A percentile compares a stretch with the other conserved stretches of the same genome.
Conservation (phyloP, 768 basidiomycete species). For the Pisolithus sp. region DNA sequence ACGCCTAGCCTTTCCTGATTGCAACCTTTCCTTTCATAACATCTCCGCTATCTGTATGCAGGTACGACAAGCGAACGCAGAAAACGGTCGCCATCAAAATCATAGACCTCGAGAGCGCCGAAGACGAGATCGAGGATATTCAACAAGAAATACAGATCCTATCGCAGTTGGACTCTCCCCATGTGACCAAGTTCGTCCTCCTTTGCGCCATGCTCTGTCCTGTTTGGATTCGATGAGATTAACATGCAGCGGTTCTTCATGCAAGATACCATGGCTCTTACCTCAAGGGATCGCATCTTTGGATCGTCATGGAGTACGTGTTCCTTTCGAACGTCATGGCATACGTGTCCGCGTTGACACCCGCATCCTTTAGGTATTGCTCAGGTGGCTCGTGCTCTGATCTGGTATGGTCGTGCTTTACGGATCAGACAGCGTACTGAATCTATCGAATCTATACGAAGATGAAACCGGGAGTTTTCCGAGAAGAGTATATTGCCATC, state of each 20-base stretch:
- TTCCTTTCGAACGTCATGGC: background rate
- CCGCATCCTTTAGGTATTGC: constrained; percentile 63
- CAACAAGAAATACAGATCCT: constrained; percentile 99
- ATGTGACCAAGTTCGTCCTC: constrained; percentile 82
- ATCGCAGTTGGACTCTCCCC: constrained; percentile 90
- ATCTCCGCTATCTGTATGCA: constrained; percentile 23
- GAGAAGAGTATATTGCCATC: constrained; percentile 98
- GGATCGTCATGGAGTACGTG: constrained; percentile 97
- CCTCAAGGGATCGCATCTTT: constrained; percentile 91
- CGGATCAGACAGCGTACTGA: constrained; percentile 4
- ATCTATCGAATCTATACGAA: constrained; percentile 26
- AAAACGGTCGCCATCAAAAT: constrained; percentile 99
- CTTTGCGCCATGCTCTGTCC: constrained; percentile 13
- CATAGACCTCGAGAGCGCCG: constrained; percentile 97
- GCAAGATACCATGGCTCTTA: constrained; percentile 90
- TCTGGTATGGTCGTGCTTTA: constrained; percentile 50
- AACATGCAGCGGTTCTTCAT: constrained; percentile 21
- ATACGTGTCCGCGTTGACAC: constrained; percentile 7
- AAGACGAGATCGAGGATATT: constrained; percentile 99
- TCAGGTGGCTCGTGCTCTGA: constrained; percentile 98
- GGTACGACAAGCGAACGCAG: constrained; percentile 92
- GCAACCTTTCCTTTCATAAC: constrained; percentile 6
- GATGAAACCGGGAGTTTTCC: constrained; percentile 98
- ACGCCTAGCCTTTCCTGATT: constrained; percentile 14
- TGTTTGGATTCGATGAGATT: constrained; percentile 28